These are phyloP conservation scores for Tephrocybe sp. DNA, from an alignment of 768 basidiomycete species.

Conservation along the genomic window DNA sequence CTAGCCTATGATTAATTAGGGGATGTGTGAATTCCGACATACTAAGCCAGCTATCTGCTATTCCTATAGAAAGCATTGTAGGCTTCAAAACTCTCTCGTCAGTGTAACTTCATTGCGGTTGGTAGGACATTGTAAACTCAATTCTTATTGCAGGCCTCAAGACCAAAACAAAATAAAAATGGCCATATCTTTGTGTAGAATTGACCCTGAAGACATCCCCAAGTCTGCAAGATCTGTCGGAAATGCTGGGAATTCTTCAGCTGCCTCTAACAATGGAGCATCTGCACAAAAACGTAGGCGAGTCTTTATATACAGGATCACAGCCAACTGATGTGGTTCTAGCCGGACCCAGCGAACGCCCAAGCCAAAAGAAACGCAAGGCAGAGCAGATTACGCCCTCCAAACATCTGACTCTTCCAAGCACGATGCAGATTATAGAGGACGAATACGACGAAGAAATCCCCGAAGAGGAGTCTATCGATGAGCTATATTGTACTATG, in stretches of 20 bases:
- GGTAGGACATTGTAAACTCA: background rate
- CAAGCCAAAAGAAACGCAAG: conserved; percentile 46
- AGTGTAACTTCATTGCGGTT: conserved; percentile 12
- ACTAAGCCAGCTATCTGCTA: conserved; percentile 45
- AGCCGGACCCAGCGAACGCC: conserved; percentile 13
- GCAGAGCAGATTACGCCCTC: conserved; percentile 19
- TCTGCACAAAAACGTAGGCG: no score
- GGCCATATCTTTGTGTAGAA: conserved; percentile 51
- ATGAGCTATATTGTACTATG: conserved; percentile 67
- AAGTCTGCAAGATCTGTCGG: conserved; percentile 31
- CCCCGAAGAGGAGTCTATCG: conserved; percentile 45
- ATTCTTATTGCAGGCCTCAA: conserved; percentile 34
- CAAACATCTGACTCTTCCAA: conserved; percentile 8
- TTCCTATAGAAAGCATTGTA: conserved; percentile 37
- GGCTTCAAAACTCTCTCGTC: conserved; percentile 57
- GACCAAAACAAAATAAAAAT: conserved; percentile 64
- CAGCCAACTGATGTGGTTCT: no score
- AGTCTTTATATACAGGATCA: no score
- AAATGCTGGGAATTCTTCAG: no score
- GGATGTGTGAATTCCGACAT: conserved; percentile 67
- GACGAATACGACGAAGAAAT: conserved; percentile 45
- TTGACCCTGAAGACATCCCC: conserved; percentile 61
- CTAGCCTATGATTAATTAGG: conserved; percentile 36
- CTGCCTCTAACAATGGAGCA: no score
- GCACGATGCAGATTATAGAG: conserved; percentile 19